These are phyloP conservation scores for Quercus robur DNA, from an alignment of 306 rosid genomes.

Conservation along the genomic window DNA sequence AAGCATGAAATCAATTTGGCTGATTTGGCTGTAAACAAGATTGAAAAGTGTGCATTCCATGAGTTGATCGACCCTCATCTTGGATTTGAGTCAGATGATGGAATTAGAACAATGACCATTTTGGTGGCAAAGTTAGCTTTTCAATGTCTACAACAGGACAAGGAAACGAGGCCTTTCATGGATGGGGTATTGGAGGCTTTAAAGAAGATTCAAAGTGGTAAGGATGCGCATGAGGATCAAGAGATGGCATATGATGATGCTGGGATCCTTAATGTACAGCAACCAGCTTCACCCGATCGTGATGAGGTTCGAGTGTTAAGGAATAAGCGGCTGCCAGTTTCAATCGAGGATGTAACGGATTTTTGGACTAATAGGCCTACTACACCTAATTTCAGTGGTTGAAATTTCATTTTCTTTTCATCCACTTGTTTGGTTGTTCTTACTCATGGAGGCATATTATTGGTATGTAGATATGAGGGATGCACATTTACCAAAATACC, in stretches of 20 bases:
- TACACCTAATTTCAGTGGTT: conserved; percentile 36
- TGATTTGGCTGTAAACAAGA: too few relatives aligned
- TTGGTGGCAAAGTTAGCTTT: conserved; percentile 69
- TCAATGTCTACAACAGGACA: conserved; percentile 61
- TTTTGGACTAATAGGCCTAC: conserved; percentile 36
- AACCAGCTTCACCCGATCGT: conserved; percentile 40
- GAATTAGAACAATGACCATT: conserved; percentile 39
- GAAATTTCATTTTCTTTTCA: background rate
- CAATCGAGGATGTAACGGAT: conserved; percentile 38
- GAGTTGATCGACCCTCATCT: conserved; percentile 59
- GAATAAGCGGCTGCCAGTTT: conserved; percentile 23
- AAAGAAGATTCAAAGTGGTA: conserved; percentile 36
- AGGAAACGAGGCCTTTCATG: conserved; percentile 69
- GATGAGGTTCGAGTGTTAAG: conserved; percentile 28
- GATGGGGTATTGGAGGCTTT: conserved; percentile 47
- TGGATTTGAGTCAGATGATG: conserved; percentile 50
- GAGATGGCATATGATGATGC: conserved; percentile 6
- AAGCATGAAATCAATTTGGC: too few relatives aligned
- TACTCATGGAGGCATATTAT: too few relatives aligned
- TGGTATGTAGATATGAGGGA: too few relatives aligned
- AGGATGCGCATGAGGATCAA: conserved; percentile 11
- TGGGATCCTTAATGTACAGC: conserved; percentile 11
- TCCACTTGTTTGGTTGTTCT: too few relatives aligned
- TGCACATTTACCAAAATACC: too few relatives aligned
- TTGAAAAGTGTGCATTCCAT: background rate